A percentile compares a stretch with the other conserved stretches of the same genome.
Conservation (phyloP, 176 grass and related monocot species). For the Bolboschoenus planiculmis region DNA sequence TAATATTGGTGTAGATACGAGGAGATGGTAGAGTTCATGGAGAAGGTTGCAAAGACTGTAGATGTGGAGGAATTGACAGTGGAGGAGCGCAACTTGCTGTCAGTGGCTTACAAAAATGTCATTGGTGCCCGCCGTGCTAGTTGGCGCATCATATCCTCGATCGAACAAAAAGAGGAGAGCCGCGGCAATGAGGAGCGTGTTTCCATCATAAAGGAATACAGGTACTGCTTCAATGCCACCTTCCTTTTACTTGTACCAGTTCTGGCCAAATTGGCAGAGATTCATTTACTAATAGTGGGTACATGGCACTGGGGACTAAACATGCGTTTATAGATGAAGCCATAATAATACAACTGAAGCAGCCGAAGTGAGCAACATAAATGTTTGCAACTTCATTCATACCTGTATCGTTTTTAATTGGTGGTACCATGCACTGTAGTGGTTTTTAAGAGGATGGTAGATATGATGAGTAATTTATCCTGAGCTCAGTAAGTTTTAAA, state of each 20-base stretch:
- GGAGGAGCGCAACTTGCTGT: conserved; percentile 89
- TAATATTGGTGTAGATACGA: conserved; percentile 31
- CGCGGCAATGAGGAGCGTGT: conserved; percentile 68
- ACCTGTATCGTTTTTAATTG: neutral
- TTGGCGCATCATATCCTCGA: conserved; percentile 83
- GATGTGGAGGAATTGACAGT: conserved; percentile 58
- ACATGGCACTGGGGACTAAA: neutral
- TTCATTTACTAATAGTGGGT: neutral
- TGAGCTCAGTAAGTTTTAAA: neutral
- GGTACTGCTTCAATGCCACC: neutral
- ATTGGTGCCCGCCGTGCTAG: conserved; percentile 69
- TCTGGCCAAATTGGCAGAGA: neutral
- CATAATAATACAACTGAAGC: neutral
- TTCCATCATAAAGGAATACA: conserved; percentile 64
- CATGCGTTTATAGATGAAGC: neutral
- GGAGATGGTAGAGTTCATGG: conserved; percentile 96
- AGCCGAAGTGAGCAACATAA: neutral
- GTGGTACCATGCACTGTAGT: neutral
- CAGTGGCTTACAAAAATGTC: conserved; percentile 86
- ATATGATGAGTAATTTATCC: neutral
- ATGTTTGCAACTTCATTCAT: neutral
- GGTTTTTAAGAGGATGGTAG: neutral
- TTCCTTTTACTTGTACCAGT: neutral
- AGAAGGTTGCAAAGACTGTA: conserved; percentile 68
- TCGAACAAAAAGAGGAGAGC: conserved; percentile 85